Conservation (phyloP, 306 rosid genomes). For the Geum urbanum region DNA sequence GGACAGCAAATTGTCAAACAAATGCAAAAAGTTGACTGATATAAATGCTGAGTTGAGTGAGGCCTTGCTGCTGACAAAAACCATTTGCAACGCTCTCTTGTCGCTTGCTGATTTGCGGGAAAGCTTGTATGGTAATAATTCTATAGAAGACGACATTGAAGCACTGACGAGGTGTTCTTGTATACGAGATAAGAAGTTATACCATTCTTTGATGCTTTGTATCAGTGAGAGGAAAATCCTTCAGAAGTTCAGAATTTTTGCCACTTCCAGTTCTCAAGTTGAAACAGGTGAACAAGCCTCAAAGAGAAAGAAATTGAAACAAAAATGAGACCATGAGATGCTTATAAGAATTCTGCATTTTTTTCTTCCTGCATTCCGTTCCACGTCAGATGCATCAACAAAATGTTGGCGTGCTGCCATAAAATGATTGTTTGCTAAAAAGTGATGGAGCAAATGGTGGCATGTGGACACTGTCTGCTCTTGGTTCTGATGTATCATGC, state of each 20-base stretch:
- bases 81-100: conserved; percentile 46
- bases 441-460: not conserved
- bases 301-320: conserved; percentile 39
- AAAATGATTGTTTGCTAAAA: not conserved
- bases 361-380: not conserved
- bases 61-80: conserved; percentile 51
- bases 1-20: conserved; percentile 32
- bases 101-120: conserved; percentile 66
- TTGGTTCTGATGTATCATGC: not conserved
- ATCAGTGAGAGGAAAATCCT: conserved; percentile 74
- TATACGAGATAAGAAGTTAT: conserved; percentile 45
- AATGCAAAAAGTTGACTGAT: conserved; percentile 14
- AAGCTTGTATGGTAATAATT: conserved; percentile 54
- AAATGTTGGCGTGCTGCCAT: not conserved
- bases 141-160: conserved; percentile 54
- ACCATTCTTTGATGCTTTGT: conserved; percentile 67
- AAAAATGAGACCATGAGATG: conserved; percentile 13
- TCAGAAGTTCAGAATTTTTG: conserved; percentile 52
- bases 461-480: not conserved
- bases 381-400: not conserved
- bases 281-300: conserved; percentile 29
- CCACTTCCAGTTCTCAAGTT: conserved; percentile 27
- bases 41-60: conserved; percentile 29
- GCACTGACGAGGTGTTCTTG: conserved; percentile 39
- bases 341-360: not conserved